Base-by-base conservation (phyloP, 306 rosid species). In the Trifolium pratense region DNA sequence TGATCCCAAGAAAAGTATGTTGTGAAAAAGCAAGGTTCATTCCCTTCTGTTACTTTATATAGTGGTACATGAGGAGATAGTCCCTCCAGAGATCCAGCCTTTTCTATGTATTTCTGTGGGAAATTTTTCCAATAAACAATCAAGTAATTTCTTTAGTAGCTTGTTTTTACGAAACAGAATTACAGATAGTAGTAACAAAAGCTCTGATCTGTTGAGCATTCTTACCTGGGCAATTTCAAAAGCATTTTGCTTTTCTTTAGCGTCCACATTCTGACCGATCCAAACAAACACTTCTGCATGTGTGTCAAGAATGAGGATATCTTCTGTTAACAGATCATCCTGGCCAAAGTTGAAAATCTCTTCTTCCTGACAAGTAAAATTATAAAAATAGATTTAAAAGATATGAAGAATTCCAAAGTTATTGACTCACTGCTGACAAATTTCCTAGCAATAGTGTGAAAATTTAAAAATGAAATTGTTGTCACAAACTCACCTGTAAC, bases 271-370 rank as follows among this genome's bases (percentile, higher is more conserved):
- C 56, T 91, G 97, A 56, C 99, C 99, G 80, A 95, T 85, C 99
- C 99, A 95, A 75, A 95, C 82, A 84, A 95, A 88, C 73, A 95
- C 96, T 90, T 95, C 99, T n/a, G 92, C 97, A 73, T 91, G 97
- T 0, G 99, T 91, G 80, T 95, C 97, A 48, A 95, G 97, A 68
- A 95, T 84, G 79, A 95, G 87, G 74, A 90, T 84, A 84, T 95
- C 99, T 84, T 95, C 97, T 2, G 97, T 87, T 81, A 95, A 76
- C 79, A 91, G 82, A 90, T 95, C 99, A 83, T 95, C 99, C 77
- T 95, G 99, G 71, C 88, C 84, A 42, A 95, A 95, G 88, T 90
- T 91, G 91, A 83, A 80, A 74, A 95, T 77, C 82, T 95, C 99
- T 77, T 95, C 97, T 64, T 83, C 87, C 99, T 95, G 86, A 52